Evolutionary conservation across 192 early-diverging fungal genomes (phyloP), one percentile per base, ranked within the genome.

Genomic region (Thoreauomyces humboldtii): DNA sequence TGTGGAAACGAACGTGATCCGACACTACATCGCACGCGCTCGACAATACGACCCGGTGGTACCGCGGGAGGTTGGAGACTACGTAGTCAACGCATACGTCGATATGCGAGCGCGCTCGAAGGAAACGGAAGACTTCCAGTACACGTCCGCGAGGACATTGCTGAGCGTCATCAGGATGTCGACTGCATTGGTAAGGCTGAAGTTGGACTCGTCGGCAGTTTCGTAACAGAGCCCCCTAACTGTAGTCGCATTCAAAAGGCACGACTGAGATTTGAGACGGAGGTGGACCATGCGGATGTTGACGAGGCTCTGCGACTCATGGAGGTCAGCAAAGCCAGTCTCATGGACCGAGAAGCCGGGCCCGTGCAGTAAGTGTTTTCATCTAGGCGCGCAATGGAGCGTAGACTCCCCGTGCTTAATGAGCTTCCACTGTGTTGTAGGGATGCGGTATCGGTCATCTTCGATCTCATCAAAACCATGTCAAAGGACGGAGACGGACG

Each of bases 251-350:
- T n/a, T n/a, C n/a, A n/a, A n/a, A n/a, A 88, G 72, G 91, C 93
- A 0, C 88, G 93, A 52, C 66, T 95, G 29, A 83, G 91, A 14
- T 85, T 86, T 48, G 77, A 84, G 21, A 82, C 85, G 21, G 73
- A 73, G 25, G 91, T 93, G 11, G 71, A 75, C 11, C 69, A 80
- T 44, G 81, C 76, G 31, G 92, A 95, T 75, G 91, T 95, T 24
- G 89, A 92, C 44, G 93, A 95, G 70, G 90, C 91, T 5, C 73
- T 95, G 74, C 84, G 93, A 7, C 73, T 95, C 59, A 85, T 94
- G 77, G 89, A 95, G 56, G 91, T 97, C 5, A 91, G 90, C 50
- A 96, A 99, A 71, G 82, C 89, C 28, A 91, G 90, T 21, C 69
- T 95, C 42, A 80, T 84, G 4, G 85, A 92, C 45, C 72, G 82